Conservation (phyloP, 164 flowering plant genomes). For the Akebia trifoliata region DNA sequence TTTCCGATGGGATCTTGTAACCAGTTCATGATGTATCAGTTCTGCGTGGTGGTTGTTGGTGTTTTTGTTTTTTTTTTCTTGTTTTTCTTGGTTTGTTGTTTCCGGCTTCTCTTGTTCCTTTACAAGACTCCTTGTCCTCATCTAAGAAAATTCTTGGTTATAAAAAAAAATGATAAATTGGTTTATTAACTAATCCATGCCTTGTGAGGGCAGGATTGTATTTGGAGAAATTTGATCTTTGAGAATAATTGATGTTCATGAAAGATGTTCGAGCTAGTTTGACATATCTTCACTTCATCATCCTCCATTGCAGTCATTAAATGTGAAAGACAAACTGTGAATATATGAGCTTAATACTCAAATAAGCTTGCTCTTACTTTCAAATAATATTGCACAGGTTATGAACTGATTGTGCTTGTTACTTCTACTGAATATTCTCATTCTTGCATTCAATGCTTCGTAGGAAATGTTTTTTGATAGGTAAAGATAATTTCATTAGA, state of each 20-base stretch:
- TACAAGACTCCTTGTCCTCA: no score
- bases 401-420: not conserved
- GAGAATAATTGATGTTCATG: conserved; percentile 2
- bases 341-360: not conserved
- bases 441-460: not conserved
- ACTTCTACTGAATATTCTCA: not conserved
- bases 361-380: not conserved
- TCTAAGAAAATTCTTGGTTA: no score
- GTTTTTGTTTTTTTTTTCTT: no score
- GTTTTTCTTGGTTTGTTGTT: no score
- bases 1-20: no score
- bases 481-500: no score
- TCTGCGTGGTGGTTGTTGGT: no score
- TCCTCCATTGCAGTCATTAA: not conserved
- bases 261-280: not conserved
- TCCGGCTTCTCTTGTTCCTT: no score
- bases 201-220: not conserved
- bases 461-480: no score
- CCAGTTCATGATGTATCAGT: no score
- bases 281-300: not conserved
- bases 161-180: not conserved
- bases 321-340: not conserved
- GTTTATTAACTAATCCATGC: not conserved
- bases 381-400: not conserved
- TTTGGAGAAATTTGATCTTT: not conserved